These are phyloP conservation scores for Hemisphaericaspora xylanilytica DNA, from an alignment of 1,139 yeast species.

Conservation along the genomic window DNA sequence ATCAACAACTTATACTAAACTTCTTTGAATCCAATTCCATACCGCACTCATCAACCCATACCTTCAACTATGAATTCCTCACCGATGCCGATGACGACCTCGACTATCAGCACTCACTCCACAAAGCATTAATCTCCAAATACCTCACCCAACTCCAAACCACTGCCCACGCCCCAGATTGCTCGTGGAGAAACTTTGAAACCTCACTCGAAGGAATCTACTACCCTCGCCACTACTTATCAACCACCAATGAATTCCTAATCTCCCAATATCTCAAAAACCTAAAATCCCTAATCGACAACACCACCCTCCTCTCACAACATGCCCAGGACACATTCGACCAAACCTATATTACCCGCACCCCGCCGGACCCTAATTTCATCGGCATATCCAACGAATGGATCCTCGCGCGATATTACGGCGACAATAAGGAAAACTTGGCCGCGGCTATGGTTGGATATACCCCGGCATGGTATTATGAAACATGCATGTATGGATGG, in stretches of 20 bases:
- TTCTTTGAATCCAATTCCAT: slow-evolving; percentile 18
- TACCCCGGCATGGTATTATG: slow-evolving; percentile 34
- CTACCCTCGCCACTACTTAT: slow-evolving; percentile 35
- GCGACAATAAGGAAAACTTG: slow-evolving; percentile 37
- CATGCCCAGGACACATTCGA: slow-evolving; percentile 14
- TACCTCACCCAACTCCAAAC: slow-evolving; percentile 25
- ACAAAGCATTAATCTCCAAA: slow-evolving; percentile 21
- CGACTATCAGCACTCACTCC: slow-evolving; percentile 23
- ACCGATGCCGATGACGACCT: slow-evolving; percentile 5
- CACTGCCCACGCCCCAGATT: slow-evolving; percentile 29
- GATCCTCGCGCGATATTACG: slow-evolving; percentile 28
- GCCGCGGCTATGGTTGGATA: slow-evolving; percentile 17
- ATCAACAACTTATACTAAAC: slow-evolving; percentile 26
- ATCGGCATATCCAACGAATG: slow-evolving; percentile 28
- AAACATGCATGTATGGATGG: slow-evolving; percentile 40
- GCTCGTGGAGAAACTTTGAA: slow-evolving; percentile 40
- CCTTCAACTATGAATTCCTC: slow-evolving; percentile 9
- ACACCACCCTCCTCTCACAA: slow-evolving; percentile 20
- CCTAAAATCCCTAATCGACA: slow-evolving; percentile 30
- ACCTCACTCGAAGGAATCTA: slow-evolving; percentile 36
- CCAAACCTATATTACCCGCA: slow-evolving; percentile 10
- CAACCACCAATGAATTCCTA: slow-evolving; percentile 29
- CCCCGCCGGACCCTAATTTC: slow-evolving; percentile 15
- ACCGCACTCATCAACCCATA: neutral
- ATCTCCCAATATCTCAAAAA: slow-evolving; percentile 27